Evolutionary conservation across 768 basidiomycete genomes (phyloP), one percentile per base, ranked within the genome.

Genomic region (Suillus subluteus): DNA sequence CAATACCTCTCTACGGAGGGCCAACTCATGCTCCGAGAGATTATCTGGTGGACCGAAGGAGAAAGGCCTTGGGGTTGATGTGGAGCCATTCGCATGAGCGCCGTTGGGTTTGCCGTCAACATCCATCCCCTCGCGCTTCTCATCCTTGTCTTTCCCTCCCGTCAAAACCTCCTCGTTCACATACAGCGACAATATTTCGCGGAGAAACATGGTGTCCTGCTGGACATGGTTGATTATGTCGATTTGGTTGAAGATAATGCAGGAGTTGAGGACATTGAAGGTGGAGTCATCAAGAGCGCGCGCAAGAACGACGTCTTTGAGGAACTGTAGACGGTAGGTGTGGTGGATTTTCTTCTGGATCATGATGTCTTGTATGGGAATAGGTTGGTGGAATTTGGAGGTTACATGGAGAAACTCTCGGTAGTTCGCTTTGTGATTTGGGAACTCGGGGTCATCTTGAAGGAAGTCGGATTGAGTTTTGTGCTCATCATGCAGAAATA

Each of bases 161-260:
- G 77, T 79, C 67, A 89, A 74, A 77, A 90, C 83, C 65, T 89
- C 88, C 66, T 91, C 90, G 69, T 90, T 88, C 62, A 91, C 87
- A 75, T 94, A 93, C 48, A 92, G 77, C 54, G 82, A 79, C 43
- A 97, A 91, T 16, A 98, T 85, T 58, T 95, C 91, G 41, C 84
- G 83, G 43, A 98, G 81, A 75, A 98, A 92, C 13, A 79, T 74
- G 2, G 84, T 85, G 71, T 98, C 93, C 65, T 84, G 86, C 74
- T 95, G 92, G 41, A 99, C 86, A 73, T 97, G 89, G 59, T 84
- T 88, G 73, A 99, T 96, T 73, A 99, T 98, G 79, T 99, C 98
- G 72, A 97, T 95, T 77, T 99, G 97, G 80, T 99, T 98, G 86
- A 96, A 99, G 75, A 98, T 95, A 77, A 99, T 95, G 79, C 94